Evolutionary conservation across 2,329 filamentous ascomycete species (phyloP).

Genomic region (Ophiocordyceps australis): DNA sequence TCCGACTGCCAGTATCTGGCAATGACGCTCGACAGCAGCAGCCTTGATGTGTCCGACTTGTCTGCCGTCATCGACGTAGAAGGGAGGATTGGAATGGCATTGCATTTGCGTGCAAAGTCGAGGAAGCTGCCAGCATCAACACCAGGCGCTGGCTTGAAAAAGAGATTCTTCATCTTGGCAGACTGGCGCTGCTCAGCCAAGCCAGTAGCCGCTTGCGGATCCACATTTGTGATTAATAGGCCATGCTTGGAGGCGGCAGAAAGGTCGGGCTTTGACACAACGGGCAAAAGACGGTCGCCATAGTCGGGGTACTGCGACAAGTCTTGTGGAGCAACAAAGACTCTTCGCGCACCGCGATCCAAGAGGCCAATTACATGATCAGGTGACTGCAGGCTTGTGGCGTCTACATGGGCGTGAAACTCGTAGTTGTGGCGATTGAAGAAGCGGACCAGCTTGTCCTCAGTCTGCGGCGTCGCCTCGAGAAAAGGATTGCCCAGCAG

Average conservation of each 20-base stretch:
- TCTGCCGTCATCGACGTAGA: conserved; percentile 52
- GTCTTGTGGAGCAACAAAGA: conserved; percentile 61
- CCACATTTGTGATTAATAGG: conserved; percentile 33
- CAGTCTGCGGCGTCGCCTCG: conserved; percentile 27
- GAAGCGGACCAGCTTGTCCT: conserved; percentile 26
- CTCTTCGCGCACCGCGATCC: conserved; percentile 67
- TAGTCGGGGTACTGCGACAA: conserved; percentile 39
- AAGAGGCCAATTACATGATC: conserved; percentile 68
- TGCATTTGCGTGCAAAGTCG: conserved; percentile 26
- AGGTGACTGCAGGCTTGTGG: conserved; percentile 44
- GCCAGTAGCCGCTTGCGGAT: conserved; percentile 20
- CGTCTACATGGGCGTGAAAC: conserved; percentile 57
- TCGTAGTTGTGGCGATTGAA: conserved; percentile 29
- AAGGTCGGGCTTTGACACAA: conserved; percentile 26
- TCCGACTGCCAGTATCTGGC: conserved; percentile 65
- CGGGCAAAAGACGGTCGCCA: conserved; percentile 35
- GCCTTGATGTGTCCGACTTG: conserved; percentile 35
- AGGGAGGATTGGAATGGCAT: conserved; percentile 57
- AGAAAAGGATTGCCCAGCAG: conserved; percentile 42
- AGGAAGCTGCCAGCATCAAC: conserved; percentile 26
- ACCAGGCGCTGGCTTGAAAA: conserved; percentile 29
- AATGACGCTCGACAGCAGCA: conserved; percentile 50
- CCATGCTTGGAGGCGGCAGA: conserved; percentile 27
- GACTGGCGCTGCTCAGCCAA: conserved; percentile 26
- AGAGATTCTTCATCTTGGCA: conserved; percentile 27